phyloP scores from a whole-genome alignment of 2,329 filamentous ascomycete genomes.

The Xylaria multiplex region DNA sequence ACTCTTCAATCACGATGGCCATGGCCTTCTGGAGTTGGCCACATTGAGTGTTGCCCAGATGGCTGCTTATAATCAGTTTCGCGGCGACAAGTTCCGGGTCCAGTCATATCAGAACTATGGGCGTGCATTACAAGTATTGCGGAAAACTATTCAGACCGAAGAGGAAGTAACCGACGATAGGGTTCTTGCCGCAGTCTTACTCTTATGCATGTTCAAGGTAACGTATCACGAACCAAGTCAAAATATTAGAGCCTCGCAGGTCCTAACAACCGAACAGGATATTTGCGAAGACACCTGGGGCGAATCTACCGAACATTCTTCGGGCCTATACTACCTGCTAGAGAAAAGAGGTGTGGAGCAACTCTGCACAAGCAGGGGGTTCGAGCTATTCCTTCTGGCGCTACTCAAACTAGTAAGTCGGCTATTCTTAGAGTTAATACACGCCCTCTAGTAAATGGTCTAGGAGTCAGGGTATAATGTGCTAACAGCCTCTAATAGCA shows the following conservation, averaged over 20 bases:
- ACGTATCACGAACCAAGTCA: not conserved
- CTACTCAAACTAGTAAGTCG: constrained; percentile 35
- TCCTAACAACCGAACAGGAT: constrained; percentile 32
- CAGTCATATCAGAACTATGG: constrained; percentile 38
- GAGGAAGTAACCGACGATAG: constrained; percentile 33
- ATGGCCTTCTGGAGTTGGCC: constrained; percentile 33
- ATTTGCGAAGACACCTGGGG: constrained; percentile 34
- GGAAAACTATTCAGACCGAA: constrained; percentile 29
- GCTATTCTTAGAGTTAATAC: not conserved
- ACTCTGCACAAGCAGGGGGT: constrained; percentile 32
- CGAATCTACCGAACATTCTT: constrained; percentile 32
- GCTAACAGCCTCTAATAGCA: constrained; percentile 29
- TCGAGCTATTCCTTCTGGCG: constrained; percentile 34
- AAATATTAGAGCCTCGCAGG: not conserved
- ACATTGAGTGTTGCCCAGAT: constrained; percentile 37
- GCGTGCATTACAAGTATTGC: constrained; percentile 28
- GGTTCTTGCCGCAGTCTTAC: constrained; percentile 33
- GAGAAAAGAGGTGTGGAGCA: constrained; percentile 37
- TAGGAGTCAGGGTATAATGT: not conserved
- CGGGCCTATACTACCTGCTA: constrained; percentile 36
- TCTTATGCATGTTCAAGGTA: constrained; percentile 38
- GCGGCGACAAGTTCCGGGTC: constrained; percentile 29
- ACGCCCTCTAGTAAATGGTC: not conserved
- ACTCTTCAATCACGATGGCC: constrained; percentile 30
- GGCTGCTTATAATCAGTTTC: constrained; percentile 38